Evolutionary conservation across 2,329 filamentous ascomycete genomes (phyloP), one percentile per base, ranked within the genome.

Genomic region (Bipolaris zeicola): DNA sequence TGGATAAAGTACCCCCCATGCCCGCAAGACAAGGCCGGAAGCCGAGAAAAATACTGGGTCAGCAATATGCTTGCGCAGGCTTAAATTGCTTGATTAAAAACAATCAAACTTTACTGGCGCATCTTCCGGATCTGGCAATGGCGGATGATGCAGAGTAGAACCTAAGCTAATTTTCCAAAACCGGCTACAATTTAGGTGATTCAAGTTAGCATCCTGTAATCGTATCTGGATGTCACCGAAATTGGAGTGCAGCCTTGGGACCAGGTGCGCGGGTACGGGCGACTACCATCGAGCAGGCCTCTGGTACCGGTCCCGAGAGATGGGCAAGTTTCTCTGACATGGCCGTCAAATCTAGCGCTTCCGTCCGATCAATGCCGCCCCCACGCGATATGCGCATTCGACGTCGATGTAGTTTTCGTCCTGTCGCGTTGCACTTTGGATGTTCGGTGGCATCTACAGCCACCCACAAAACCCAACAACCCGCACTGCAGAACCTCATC

Each of bases 1-100:
- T 58, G 58, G 57, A 51, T 68, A 70, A 57, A 64, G 50, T 57
- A 37, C 39, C 24, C 42, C 41, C 33, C 33, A 54, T 37, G 51
- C 44, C 42, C 45, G 50, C 50, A 55, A 58, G 50, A 52, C 50
- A 48, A 42, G 38, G 50, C 52, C 47, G 33, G 28, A 47, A 53
- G 34, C 52, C 45, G 39, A 53, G 58, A 44, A 42, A 45, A 45
- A 28, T 46, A 38, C 39, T 38, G 42, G 53, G 20, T 38, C 22
- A 28, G 50, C 50, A 54, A 53, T 59, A 59, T 48, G 55, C 52
- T 61, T 61, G 53, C 41, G 39, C 36, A 39, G 47, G 28, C 52
- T 38, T 52, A 61, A 38, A 54, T 58, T 56, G 47, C 55, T 61
- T 52, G 36, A 45, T 52, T 48, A 39, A 51, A 28, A 28, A 38